A percentile compares a stretch with the other conserved stretches of the same genome.
phyloP scores from a whole-genome alignment of 495 filamentous ascomycete species.

The Xylaria acuta region DNA sequence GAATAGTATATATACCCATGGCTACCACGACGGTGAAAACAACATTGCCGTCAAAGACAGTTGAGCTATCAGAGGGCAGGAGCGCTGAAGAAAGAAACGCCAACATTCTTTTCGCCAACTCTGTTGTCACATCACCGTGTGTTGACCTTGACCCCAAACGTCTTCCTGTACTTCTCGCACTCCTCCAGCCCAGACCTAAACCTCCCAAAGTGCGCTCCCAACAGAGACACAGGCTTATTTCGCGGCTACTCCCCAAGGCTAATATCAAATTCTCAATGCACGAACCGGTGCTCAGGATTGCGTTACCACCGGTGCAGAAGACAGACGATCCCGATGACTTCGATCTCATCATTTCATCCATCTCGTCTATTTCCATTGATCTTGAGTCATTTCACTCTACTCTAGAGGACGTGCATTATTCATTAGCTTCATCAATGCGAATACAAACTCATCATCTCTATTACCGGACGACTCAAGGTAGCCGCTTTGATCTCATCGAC shows the following conservation, averaged over 20 bases:
- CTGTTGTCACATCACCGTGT: constrained; percentile 94
- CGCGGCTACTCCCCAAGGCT: constrained; percentile 91
- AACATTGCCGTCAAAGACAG: constrained; percentile 91
- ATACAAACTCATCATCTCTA: constrained; percentile 90
- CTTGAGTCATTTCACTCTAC: constrained; percentile 92
- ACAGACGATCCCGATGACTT: constrained; percentile 78
- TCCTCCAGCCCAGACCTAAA: constrained; percentile 66
- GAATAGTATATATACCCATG: constrained; percentile 95
- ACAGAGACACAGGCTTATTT: constrained; percentile 72
- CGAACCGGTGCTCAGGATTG: constrained; percentile 89
- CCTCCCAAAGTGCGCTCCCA: constrained; percentile 51
- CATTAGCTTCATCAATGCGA: constrained; percentile 78
- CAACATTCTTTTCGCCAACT: constrained; percentile 94
- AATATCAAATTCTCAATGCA: constrained; percentile 95
- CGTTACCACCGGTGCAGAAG: constrained; percentile 70
- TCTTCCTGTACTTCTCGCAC: constrained; percentile 81
- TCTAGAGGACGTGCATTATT: constrained; percentile 84
- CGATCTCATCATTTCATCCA: constrained; percentile 91
- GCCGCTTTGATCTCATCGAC: constrained; percentile 82
- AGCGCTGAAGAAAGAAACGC: constrained; percentile 87
- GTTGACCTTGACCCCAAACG: constrained; percentile 95
- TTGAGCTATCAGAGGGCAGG: constrained; percentile 75
- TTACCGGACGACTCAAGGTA: constrained; percentile 85
- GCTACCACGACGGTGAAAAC: constrained; percentile 94
- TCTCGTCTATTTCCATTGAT: constrained; percentile 90